Evolutionary conservation across 2,329 filamentous ascomycete species (phyloP), one percentile per base, ranked within the genome.

Genomic region (Pestalotiopsis sp.): DNA sequence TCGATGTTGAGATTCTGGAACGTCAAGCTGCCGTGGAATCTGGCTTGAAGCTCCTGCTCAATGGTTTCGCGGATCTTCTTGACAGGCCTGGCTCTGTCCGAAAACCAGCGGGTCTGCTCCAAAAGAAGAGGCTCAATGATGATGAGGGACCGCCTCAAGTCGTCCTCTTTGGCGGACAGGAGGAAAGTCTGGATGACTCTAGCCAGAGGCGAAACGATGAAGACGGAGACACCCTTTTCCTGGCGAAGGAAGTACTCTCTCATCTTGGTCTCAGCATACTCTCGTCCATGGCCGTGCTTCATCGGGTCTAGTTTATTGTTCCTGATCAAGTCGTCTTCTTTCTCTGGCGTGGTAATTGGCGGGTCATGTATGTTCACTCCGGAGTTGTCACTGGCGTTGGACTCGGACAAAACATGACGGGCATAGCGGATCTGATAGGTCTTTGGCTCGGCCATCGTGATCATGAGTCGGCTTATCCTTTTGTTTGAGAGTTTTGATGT

Each of bases 101-200:
- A 68, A 48, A 68, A 66, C 67, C 67, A 68, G 10, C 22, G 39
- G 52, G 67, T 68, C 65, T 68, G 67, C 55, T 68, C 67, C 13
- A 64, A 39, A 10, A 66, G 13, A 2, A 68, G 52, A 3, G 67
- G 67, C 35, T 63, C 38, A 38, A 68, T 11, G 3, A 66, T 40
- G 24, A 68, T 66, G 7, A 14, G 14, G 14, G 60, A 24, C 9
- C 3, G 39, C 17, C 35, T 44, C 9, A 68, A 59, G 22, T 40
- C 44, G 3, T 60, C 22, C 48, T 58, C 40, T 3, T 59, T 59
- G 10, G 48, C 60, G 24, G 64, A 48, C 14, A 66, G 59, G 4
- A 68, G 52, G 38, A 48, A 66, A 6, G 67, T 68, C 60, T 66
- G 65, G 13, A 68, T 17, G 11, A 55, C 61, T 26, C 67, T 52